Percentiles rank a stretch among this genome's conserved stretches.
phyloP scores from a whole-genome alignment of 768 basidiomycete genomes.

The Ramaria sp. region DNA sequence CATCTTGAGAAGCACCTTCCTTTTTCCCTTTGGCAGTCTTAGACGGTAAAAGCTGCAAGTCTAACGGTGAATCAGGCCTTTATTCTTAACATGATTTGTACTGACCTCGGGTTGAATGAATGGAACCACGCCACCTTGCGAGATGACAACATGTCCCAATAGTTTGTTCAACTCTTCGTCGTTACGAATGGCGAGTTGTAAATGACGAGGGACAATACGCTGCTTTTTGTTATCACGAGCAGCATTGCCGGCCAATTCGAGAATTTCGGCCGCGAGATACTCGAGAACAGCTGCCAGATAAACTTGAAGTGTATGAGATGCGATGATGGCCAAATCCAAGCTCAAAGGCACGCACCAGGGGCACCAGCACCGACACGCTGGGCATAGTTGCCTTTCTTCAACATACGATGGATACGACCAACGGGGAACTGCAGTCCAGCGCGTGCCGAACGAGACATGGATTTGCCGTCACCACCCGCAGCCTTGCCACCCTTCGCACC shows the following conservation, averaged over 20 bases:
- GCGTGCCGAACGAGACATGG: constrained; percentile 55
- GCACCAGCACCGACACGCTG: constrained; percentile 62
- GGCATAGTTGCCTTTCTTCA: constrained; percentile 66
- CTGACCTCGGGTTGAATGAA: constrained; percentile 38
- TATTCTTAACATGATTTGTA: neutral
- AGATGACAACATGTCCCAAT: constrained; percentile 55
- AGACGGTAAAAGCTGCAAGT: constrained; percentile 31
- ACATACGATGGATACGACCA: constrained; percentile 68
- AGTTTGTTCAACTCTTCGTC: constrained; percentile 62
- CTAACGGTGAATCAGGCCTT: neutral
- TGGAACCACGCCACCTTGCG: constrained; percentile 66
- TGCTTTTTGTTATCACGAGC: constrained; percentile 76
- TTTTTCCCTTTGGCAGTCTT: constrained; percentile 36
- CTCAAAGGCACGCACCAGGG: constrained; percentile 34
- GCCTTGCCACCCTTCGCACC: constrained; percentile 26
- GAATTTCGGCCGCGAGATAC: constrained; percentile 79
- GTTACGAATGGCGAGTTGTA: constrained; percentile 68
- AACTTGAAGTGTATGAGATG: constrained; percentile 28
- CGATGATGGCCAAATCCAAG: neutral
- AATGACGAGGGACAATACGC: constrained; percentile 71
- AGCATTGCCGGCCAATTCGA: constrained; percentile 74
- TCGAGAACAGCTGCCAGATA: constrained; percentile 82
- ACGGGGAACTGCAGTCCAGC: constrained; percentile 69
- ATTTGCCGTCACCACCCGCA: constrained; percentile 29
- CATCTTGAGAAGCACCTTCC: constrained; percentile 32